Evolutionary conservation across 805 yeast genomes (phyloP), one percentile per base, ranked within the genome.

Genomic region (Candida anglica): DNA sequence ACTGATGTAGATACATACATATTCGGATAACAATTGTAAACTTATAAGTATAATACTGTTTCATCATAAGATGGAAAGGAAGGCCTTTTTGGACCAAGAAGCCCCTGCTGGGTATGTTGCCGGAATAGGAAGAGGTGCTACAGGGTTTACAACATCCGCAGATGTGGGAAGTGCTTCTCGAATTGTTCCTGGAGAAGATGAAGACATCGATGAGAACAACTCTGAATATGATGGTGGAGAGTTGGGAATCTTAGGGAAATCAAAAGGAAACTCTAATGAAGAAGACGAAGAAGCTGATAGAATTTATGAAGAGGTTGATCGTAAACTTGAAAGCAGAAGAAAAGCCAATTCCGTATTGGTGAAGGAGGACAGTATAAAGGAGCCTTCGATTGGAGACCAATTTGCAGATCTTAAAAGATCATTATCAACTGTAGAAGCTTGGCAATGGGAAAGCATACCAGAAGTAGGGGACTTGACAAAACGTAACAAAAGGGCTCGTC

Each of bases 41-140:
- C n/a, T n/a, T n/a, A n/a, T n/a, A n/a, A n/a, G n/a, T n/a, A n/a
- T n/a, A n/a, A n/a, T n/a, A n/a, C n/a, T n/a, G n/a, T n/a, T n/a
- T n/a, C n/a, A n/a, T n/a, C n/a, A n/a, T n/a, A n/a, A n/a, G n/a
- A 71, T 71, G 81, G 75, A 74, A 19, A 54, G 77, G 37, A 73
- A 71, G 40, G 63, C 77, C 4, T 93, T 93, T 58, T 64, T 91
- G 30, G 87, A 83, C 50, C 86, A 84, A 61, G 78, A 79, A 40
- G 82, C 98, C 1, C 98, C 98, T 0, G 75, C 82, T 2, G 95
- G 94, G 5, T 91, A 91, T 52, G 74, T 88, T 26, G 83, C 98
- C 3, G 98, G 98, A 17, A 60, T 88, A 6, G 98, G 97, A 0
- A 69, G 98, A 52, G 98, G 98, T 18, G 98, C 97, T 2, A 75